Percentiles rank a stretch among this genome's conserved stretches.
Evolutionary conservation across 2,329 filamentous ascomycete species (phyloP).

Genomic region (Seiridium cupressi): DNA sequence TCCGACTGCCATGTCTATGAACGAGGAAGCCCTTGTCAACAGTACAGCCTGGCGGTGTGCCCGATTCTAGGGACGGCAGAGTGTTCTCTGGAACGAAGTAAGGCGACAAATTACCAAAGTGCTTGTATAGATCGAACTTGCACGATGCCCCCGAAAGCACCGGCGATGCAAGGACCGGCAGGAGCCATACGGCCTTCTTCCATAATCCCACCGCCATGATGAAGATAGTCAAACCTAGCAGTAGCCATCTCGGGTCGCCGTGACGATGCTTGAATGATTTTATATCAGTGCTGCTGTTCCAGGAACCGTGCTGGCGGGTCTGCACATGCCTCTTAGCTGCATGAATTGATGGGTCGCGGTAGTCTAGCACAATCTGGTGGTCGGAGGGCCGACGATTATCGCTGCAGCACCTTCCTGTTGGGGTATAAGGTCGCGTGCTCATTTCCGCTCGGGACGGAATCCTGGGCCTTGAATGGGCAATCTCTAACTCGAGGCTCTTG

Average conservation of each 20-base stretch:
- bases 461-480: background rate
- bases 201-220: background rate
- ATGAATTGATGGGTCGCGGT: background rate
- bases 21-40: conserved; percentile 18
- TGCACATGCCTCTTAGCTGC: background rate
- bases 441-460: background rate
- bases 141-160: background rate
- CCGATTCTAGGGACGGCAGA: conserved; percentile 12
- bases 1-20: conserved; percentile 19
- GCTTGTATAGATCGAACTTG: conserved; percentile 16
- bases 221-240: background rate
- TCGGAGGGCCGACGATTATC: conserved; percentile 1
- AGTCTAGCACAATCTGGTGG: background rate
- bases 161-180: background rate
- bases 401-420: background rate
- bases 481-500: background rate
- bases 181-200: conserved; percentile 1
- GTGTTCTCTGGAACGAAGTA: conserved; percentile 20
- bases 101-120: conserved; percentile 19
- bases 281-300: background rate
- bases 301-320: background rate
- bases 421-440: conserved; percentile 3
- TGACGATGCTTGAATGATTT: background rate
- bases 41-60: conserved; percentile 18
- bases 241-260: background rate